A percentile compares a stretch with the other conserved stretches of the same genome.
Evolutionary conservation across 2,329 filamentous ascomycete species (phyloP).

Genomic region (Sclerotinia spermophila): DNA sequence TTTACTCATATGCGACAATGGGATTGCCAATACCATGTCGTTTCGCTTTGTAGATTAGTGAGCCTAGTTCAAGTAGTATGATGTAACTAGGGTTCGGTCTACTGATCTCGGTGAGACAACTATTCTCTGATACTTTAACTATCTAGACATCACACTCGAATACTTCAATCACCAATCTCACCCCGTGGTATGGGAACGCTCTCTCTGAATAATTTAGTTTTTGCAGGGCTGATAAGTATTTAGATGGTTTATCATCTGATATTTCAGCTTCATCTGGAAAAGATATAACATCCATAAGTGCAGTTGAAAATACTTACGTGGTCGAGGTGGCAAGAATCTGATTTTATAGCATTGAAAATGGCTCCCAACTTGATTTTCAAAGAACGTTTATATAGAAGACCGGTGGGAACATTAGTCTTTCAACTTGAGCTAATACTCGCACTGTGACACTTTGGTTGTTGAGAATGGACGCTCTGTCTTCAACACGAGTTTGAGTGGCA

Average conservation of each 20-base stretch:
- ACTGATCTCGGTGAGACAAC: not conserved
- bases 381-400: no score
- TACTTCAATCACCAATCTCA: not conserved
- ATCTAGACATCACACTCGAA: not conserved
- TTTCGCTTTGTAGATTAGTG: not conserved
- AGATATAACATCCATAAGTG: not conserved
- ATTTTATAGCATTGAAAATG: not conserved
- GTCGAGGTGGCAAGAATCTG: no score
- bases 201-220: not conserved
- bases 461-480: conserved; percentile 15
- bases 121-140: not conserved
- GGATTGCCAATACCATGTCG: not conserved
- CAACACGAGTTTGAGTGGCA: not conserved
- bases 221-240: not conserved
- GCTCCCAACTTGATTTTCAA: no score
- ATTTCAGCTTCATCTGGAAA: not conserved
- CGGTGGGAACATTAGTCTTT: no score
- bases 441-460: not conserved
- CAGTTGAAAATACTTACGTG: not conserved
- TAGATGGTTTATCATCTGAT: not conserved
- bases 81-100: not conserved
- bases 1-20: not conserved
- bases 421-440: no score
- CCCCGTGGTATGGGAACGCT: not conserved
- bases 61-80: not conserved